Evolutionary conservation across 495 filamentous ascomycete species (phyloP).

Genomic region (Wilcoxina mikolae): DNA sequence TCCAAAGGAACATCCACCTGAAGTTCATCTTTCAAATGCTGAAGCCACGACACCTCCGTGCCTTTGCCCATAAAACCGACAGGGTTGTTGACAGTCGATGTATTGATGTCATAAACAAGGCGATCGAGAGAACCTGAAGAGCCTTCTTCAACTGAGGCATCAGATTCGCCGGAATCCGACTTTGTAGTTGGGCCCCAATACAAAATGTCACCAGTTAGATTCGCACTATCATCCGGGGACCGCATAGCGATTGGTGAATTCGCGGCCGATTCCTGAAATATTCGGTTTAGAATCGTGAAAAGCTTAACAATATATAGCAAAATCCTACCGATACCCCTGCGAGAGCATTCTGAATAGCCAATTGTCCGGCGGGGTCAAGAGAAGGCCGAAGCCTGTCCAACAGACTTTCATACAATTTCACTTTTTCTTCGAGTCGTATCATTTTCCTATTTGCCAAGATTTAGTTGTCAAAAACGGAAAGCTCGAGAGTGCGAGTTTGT

Average conservation of each 20-base stretch:
- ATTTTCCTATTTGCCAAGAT: neutral
- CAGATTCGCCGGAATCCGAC: neutral
- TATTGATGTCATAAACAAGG: slow-evolving; percentile 12
- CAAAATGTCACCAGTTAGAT: neutral
- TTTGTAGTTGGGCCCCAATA: neutral
- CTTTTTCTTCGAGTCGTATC: neutral
- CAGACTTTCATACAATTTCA: neutral
- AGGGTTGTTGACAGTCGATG: slow-evolving; percentile 10
- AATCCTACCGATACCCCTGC: no score
- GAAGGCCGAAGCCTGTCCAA: slow-evolving; percentile 7
- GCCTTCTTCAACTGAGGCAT: neutral
- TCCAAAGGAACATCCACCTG: neutral
- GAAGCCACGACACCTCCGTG: slow-evolving; percentile 11
- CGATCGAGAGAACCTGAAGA: slow-evolving; percentile 5
- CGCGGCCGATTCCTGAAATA: neutral
- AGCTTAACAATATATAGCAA: no score
- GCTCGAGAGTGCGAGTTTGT: neutral
- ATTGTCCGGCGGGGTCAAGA: neutral
- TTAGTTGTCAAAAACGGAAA: neutral
- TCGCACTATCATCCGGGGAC: neutral
- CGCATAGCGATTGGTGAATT: slow-evolving; percentile 4
- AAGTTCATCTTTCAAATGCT: slow-evolving; percentile 4
- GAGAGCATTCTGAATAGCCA: neutral
- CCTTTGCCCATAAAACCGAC: slow-evolving; percentile 11
- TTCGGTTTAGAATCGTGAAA: neutral